phyloP scores from a whole-genome alignment of 305 asterid genomes.

The Salvia sclarea region DNA sequence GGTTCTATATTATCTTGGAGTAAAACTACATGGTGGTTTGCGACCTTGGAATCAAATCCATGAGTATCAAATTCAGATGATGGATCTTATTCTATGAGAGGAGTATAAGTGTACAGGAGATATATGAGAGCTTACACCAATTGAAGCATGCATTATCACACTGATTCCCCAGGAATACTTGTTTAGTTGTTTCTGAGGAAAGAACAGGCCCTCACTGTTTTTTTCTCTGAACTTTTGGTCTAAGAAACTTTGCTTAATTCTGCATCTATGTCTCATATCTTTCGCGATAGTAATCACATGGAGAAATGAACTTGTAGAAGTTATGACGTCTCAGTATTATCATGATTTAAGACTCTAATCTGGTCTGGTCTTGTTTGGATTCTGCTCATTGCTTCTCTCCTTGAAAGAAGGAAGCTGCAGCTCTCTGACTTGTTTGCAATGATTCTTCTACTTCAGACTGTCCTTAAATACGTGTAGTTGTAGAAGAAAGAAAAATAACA shows the following conservation, averaged over 20 bases:
- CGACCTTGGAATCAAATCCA: neutral
- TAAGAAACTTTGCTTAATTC: neutral
- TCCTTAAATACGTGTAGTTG: neutral
- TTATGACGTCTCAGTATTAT: neutral
- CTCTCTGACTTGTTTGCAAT: neutral
- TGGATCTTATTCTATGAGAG: neutral
- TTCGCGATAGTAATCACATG: neutral
- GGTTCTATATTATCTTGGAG: neutral
- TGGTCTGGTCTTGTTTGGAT: neutral
- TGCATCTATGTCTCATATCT: neutral
- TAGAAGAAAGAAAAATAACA: neutral
- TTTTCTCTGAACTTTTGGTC: neutral
- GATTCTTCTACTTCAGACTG: neutral
- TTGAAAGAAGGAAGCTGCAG: neutral
- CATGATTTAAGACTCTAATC: neutral
- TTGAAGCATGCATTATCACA: neutral
- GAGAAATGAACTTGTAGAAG: slow-evolving; percentile 9
- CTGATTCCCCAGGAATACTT: neutral
- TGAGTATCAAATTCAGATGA: neutral
- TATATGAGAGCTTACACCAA: neutral
- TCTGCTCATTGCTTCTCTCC: neutral
- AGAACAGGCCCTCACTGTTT: neutral
- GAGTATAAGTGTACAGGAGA: neutral
- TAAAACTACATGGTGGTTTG: neutral
- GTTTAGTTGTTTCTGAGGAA: neutral